Conservation (phyloP, 352 stramenopile species). For the Globisporangium splendens region DNA sequence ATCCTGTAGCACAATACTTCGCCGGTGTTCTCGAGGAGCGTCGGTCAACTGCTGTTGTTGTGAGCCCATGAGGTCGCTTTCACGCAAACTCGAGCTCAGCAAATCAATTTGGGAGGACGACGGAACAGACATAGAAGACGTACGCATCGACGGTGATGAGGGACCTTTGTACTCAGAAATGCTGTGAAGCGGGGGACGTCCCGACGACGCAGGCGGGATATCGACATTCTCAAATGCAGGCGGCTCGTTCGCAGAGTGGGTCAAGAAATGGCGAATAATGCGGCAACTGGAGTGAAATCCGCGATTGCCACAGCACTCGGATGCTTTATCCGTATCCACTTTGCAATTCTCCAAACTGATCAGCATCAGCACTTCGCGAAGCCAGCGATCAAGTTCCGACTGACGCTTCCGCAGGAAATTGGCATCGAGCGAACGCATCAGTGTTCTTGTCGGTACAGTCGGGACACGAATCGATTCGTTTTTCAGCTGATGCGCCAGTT, state of each 20-base stretch:
- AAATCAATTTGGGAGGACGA: constrained; percentile 33
- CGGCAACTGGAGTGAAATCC: constrained; percentile 64
- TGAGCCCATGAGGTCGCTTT: constrained; percentile 36
- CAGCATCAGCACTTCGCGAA: constrained; percentile 79
- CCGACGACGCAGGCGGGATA: constrained; percentile 11
- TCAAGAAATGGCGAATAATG: constrained; percentile 71
- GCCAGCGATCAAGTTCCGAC: constrained; percentile 79
- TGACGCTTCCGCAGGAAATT: constrained; percentile 84
- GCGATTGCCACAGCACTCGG: constrained; percentile 65
- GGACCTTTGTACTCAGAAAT: constrained; percentile 47
- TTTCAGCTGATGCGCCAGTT: constrained; percentile 80
- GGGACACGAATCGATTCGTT: constrained; percentile 74
- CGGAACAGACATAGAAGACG: constrained; percentile 13
- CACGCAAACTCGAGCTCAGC: constrained; percentile 39
- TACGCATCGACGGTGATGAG: constrained; percentile 10
- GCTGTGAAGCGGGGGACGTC: constrained; percentile 34
- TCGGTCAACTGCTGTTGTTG: constrained; percentile 18
- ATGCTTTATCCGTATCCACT: constrained; percentile 50
- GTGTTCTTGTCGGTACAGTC: constrained; percentile 68
- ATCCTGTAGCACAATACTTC: constrained; percentile 66
- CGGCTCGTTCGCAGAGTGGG: constrained; percentile 70
- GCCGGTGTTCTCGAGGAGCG: constrained; percentile 32
- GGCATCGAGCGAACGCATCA: constrained; percentile 79
- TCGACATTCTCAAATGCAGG: constrained; percentile 60
- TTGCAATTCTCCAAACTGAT: constrained; percentile 81